Evolutionary conservation across 805 yeast species (phyloP), one percentile per base, ranked within the genome.

Genomic region (Metschnikowia vanudenii): DNA sequence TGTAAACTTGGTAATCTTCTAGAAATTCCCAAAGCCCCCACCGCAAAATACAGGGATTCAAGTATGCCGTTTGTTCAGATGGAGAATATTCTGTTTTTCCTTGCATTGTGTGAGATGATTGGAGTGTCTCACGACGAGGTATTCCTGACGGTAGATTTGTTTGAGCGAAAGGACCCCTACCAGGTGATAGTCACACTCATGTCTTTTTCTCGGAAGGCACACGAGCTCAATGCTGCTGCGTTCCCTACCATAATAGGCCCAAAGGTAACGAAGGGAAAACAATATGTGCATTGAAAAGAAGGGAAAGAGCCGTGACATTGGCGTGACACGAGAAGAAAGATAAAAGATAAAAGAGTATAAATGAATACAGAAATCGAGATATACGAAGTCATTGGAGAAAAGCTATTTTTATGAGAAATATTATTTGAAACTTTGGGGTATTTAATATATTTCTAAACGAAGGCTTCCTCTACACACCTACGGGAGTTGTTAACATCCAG

Each of bases 121-220:
- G 92, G 92, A 2, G 82, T 88, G 2, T 88, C 90, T 5, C 85
- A 85, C 53, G 90, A 86, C 59, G 96, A 88, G 61, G 65, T 85
- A 40, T 88, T 88, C 61, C 90, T 85, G 55, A 88, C 96, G 0
- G 68, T 77, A 6, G 96, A 88, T 61, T 69, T 88, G 47, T 88
- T 70, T 54, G 96, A 88, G 60, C 64, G 68, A 24, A 76, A 79
- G 54, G 95, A 88, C 60, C 89, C 92, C 0, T 85, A 88, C 40
- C 88, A 85, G 53, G 88, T 88, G 1, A 65, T 84, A n/a, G 81
- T 85, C 55, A 78, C 91, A 0, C 68, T 88, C 35, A 82, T 85
- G 57, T 80, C 95, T 2, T 71, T 88, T 37, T 85, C 94, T 1
- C 71, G 96, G 47, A 72, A 80, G 45, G 85, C 88, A 2, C 76